Evolutionary conservation across 1,139 yeast species (phyloP).

Genomic region (Geotrichum carabidarum): DNA sequence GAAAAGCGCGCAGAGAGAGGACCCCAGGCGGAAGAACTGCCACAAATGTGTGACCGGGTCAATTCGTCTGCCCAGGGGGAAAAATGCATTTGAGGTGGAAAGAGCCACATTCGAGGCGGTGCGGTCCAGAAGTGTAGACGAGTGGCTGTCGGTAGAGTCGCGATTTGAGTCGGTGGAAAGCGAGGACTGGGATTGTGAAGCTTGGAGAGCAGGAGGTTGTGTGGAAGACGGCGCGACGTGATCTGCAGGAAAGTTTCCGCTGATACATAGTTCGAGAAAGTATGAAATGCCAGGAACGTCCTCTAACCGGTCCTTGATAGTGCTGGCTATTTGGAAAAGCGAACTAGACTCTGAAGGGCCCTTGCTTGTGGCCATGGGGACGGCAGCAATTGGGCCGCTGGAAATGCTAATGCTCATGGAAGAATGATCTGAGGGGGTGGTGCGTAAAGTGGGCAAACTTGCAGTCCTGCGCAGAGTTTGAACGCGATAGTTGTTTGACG

Average conservation of each 20-base stretch:
- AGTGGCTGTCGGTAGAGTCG: constrained; percentile 14
- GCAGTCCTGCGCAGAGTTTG: neutral
- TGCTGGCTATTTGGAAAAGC: constrained; percentile 63
- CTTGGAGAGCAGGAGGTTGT: neutral
- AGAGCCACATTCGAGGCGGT: constrained; percentile 6
- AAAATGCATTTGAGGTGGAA: constrained; percentile 19
- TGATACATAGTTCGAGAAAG: constrained; percentile 48
- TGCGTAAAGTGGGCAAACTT: neutral
- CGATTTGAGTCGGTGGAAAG: constrained; percentile 4
- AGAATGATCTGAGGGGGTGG: neutral
- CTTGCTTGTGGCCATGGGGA: constrained; percentile 1
- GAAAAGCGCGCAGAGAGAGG: constrained; percentile 81
- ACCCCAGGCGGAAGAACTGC: constrained; percentile 85
- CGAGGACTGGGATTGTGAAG: neutral
- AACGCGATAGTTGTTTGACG: neutral
- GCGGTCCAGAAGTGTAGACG: constrained; percentile 1
- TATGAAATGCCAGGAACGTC: constrained; percentile 68
- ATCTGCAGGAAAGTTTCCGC: constrained; percentile 21
- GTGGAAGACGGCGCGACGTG: neutral
- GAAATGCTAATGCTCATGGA: neutral
- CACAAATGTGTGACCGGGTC: constrained; percentile 93
- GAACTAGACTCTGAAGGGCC: constrained; percentile 40
- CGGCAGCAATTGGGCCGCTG: constrained; percentile 3
- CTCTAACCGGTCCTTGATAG: constrained; percentile 53
- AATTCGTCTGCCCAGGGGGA: constrained; percentile 35